These are phyloP conservation scores for Apiospora phragmitis DNA, from an alignment of 2,329 filamentous ascomycete species.

Conservation along the genomic window DNA sequence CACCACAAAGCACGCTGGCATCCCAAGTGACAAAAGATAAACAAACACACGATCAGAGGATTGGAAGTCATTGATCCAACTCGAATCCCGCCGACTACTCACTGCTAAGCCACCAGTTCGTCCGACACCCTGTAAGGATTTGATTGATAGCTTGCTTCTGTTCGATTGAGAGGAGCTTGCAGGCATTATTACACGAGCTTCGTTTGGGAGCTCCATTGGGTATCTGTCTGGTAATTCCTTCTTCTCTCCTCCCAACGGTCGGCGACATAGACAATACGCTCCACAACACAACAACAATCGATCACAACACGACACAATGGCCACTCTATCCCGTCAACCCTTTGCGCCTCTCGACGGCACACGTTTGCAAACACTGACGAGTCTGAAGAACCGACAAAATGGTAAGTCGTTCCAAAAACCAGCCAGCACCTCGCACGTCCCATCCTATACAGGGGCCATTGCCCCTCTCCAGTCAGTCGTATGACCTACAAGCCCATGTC, in stretches of 20 bases:
- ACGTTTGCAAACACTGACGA: conserved; percentile 71
- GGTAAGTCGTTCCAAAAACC: conserved; percentile 45
- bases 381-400: conserved; percentile 77
- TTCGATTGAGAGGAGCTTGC: conserved; percentile 13
- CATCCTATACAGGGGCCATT: not conserved
- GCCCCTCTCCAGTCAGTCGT: not conserved
- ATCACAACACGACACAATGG: conserved; percentile 42
- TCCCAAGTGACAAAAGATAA: conserved; percentile 4
- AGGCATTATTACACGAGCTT: conserved; percentile 12
- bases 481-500: not conserved
- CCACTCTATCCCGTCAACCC: conserved; percentile 64
- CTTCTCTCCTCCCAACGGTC: not conserved
- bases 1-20: conserved; percentile 1
- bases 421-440: not conserved
- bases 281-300: conserved; percentile 1
- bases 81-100: not conserved
- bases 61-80: not conserved
- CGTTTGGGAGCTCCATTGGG: conserved; percentile 14
- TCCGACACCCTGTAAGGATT: not conserved
- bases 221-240: not conserved
- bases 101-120: not conserved
- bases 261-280: not conserved
- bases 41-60: not conserved
- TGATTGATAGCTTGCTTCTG: conserved; percentile 10
- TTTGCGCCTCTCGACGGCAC: conserved; percentile 72